These are phyloP conservation scores for Tarenaya hassleriana DNA, from an alignment of 345 rosid species.

Conservation along the genomic window DNA sequence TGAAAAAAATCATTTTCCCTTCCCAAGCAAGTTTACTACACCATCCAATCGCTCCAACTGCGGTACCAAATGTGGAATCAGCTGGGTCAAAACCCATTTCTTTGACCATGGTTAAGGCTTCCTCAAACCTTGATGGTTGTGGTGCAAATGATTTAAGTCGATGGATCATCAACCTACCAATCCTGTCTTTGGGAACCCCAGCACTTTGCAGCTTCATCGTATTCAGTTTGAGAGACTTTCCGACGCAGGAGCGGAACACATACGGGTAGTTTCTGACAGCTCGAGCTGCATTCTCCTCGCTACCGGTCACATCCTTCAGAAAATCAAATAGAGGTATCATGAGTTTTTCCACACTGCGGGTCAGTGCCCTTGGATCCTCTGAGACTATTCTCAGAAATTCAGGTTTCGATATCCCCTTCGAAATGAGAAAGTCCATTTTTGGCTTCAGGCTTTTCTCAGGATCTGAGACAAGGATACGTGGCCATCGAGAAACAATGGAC, in stretches of 20 bases:
- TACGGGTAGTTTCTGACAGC: background rate
- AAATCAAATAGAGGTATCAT: slow-evolving; percentile 4
- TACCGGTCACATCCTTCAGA: background rate
- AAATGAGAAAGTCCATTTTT: background rate
- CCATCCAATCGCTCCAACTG: background rate
- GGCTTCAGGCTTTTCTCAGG: background rate
- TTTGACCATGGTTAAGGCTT: background rate
- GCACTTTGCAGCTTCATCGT: background rate
- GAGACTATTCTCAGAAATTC: background rate
- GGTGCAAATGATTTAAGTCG: background rate
- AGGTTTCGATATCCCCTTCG: background rate
- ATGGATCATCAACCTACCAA: background rate
- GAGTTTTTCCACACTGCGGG: background rate
- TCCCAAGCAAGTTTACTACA: background rate
- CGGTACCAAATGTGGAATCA: background rate
- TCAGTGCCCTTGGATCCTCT: background rate
- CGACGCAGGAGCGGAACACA: background rate
- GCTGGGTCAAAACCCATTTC: background rate
- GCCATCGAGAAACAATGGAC: background rate
- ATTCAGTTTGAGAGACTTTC: background rate
- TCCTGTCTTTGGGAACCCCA: background rate
- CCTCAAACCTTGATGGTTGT: background rate
- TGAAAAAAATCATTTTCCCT: background rate
- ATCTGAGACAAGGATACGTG: background rate
- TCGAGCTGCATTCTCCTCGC: background rate